Evolutionary conservation across 129 eudicot species (phyloP).

Genomic region (Flaveria trinervia): DNA sequence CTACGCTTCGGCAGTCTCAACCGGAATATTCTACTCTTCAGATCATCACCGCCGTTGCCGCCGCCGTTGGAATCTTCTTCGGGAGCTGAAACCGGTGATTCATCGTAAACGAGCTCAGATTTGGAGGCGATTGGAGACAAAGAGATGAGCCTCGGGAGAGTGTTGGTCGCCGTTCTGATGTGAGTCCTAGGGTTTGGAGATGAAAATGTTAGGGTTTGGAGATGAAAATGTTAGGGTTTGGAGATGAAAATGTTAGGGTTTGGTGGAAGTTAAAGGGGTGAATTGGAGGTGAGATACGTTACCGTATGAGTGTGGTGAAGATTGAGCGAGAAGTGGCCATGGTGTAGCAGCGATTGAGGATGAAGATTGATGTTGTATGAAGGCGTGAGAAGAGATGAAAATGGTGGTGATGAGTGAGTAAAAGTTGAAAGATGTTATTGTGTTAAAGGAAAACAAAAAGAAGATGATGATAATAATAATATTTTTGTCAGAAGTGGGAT

Average conservation of each 20-base stretch:
- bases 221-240: not conserved
- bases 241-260: not conserved
- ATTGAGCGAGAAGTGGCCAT: constrained; percentile 65
- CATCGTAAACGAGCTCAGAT: constrained; percentile 39
- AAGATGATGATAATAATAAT: not conserved
- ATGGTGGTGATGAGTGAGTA: not conserved
- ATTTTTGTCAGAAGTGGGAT: constrained; percentile 68
- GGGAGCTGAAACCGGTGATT: constrained; percentile 27
- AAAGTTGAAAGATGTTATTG: too few species aligned
- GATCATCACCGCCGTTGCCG: constrained; percentile 54
- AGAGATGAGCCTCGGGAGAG: constrained; percentile 40
- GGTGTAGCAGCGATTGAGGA: not conserved
- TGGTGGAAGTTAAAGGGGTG: not conserved
- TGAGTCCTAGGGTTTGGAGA: constrained; percentile 41
- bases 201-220: not conserved
- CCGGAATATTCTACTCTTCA: constrained; percentile 79
- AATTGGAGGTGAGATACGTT: not conserved
- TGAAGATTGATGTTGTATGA: too few species aligned
- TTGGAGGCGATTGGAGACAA: constrained; percentile 43
- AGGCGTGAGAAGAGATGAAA: not conserved
- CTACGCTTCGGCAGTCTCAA: constrained; percentile 89
- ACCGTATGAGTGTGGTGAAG: constrained; percentile 55
- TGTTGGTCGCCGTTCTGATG: constrained; percentile 17
- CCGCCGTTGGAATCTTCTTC: constrained; percentile 26
- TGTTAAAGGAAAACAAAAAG: not conserved